phyloP scores from a whole-genome alignment of 2,329 filamentous ascomycete species.

The Chaetomiaceae sp. region DNA sequence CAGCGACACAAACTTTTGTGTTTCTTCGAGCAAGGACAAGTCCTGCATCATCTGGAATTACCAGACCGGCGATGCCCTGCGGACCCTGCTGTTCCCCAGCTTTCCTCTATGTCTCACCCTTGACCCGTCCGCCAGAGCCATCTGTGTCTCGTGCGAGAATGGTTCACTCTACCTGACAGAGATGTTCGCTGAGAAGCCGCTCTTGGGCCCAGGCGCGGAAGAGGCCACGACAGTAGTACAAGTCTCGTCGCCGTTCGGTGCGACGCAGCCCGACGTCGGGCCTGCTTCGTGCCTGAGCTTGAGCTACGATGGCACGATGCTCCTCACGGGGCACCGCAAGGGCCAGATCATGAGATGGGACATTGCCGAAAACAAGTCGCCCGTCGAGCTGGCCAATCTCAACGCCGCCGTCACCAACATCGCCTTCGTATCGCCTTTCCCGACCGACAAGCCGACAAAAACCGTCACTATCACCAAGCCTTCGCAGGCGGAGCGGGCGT shows the following conservation, averaged over 20 bases:
- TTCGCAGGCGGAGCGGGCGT: slow-evolving; percentile 60
- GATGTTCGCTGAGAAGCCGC: slow-evolving; percentile 55
- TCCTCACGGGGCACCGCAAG: slow-evolving; percentile 76
- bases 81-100: slow-evolving; percentile 77
- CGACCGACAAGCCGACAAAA: slow-evolving; percentile 41
- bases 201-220: slow-evolving; percentile 51
- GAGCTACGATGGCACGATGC: slow-evolving; percentile 74
- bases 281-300: slow-evolving; percentile 64
- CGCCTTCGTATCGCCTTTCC: slow-evolving; percentile 61
- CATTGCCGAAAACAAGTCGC: slow-evolving; percentile 64
- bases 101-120: slow-evolving; percentile 67
- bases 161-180: slow-evolving; percentile 77
- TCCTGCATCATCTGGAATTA: slow-evolving; percentile 94
- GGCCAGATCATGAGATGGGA: slow-evolving; percentile 82
- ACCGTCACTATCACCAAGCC: slow-evolving; percentile 71
- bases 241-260: slow-evolving; percentile 49
- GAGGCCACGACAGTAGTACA: slow-evolving; percentile 56
- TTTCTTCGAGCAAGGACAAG: slow-evolving; percentile 81
- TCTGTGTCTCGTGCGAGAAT: slow-evolving; percentile 77
- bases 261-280: slow-evolving; percentile 60
- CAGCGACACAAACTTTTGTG: slow-evolving; percentile 69
- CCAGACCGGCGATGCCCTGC: slow-evolving; percentile 67
- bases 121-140: slow-evolving; percentile 77
- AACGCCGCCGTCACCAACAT: slow-evolving; percentile 82
- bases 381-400: slow-evolving; percentile 63